Percentiles rank a stretch among this genome's conserved stretches.
Evolutionary conservation across 768 basidiomycete genomes (phyloP).

Genomic region (Tylopilus sp.): DNA sequence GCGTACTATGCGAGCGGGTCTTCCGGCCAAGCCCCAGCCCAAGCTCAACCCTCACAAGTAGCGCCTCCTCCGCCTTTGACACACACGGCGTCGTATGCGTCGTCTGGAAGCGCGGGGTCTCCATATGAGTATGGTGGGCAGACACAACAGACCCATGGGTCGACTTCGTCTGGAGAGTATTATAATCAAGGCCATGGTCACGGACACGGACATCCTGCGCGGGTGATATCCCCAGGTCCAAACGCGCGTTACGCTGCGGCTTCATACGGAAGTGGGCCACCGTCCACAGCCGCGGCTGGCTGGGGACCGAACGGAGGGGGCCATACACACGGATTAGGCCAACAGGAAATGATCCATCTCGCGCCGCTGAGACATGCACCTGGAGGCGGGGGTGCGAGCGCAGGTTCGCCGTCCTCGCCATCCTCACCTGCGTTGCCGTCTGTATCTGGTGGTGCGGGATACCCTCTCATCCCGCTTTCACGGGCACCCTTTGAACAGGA

Average conservation of each 20-base stretch:
- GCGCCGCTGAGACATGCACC: constrained; percentile 31
- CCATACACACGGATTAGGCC: constrained; percentile 20
- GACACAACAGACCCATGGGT: constrained; percentile 17
- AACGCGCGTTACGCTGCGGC: constrained; percentile 15
- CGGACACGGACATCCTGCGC: constrained; percentile 11
- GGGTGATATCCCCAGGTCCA: constrained; percentile 19
- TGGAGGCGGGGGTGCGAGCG: constrained; percentile 6
- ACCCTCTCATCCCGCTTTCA: constrained; percentile 30
- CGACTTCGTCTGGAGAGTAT: constrained; percentile 23
- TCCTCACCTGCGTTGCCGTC: constrained; percentile 28
- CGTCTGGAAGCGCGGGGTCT: constrained; percentile 23
- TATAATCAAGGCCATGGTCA: constrained; percentile 20
- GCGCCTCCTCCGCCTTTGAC: constrained; percentile 13
- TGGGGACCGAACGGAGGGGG: constrained; percentile 18
- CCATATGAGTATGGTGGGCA: constrained; percentile 23
- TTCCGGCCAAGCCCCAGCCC: constrained; percentile 10
- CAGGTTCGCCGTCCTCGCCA: constrained; percentile 24
- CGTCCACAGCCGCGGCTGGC: not conserved
- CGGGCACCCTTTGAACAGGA: constrained; percentile 33
- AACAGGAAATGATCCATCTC: constrained; percentile 35
- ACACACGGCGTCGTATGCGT: constrained; percentile 21
- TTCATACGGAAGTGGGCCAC: constrained; percentile 6
- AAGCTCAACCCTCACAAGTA: constrained; percentile 18
- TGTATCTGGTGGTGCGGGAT: constrained; percentile 13
- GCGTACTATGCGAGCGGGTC: constrained; percentile 20